These are phyloP conservation scores for Aureobasidium mangrovei DNA, from an alignment of 2,329 filamentous ascomycete species.

Conservation along the genomic window DNA sequence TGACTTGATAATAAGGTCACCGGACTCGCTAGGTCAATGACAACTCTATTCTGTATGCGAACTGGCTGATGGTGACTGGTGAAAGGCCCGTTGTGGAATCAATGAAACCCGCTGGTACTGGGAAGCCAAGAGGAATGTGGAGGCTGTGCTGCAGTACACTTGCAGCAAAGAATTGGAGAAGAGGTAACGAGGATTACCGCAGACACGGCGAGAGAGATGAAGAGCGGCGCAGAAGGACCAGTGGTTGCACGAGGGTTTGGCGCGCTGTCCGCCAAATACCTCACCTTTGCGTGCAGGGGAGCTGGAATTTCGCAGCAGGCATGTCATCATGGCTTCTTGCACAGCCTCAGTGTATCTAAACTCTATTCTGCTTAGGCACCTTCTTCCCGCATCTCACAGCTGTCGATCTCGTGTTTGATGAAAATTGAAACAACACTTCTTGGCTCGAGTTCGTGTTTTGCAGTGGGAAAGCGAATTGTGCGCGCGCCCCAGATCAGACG, in stretches of 20 bases:
- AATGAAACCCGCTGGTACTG: constrained; percentile 13
- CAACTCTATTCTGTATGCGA: constrained; percentile 7
- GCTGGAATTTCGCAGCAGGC: not conserved
- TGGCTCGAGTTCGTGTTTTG: not conserved
- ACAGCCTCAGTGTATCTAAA: not conserved
- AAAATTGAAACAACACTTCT: constrained; percentile 1
- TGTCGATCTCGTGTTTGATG: not conserved
- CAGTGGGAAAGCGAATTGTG: not conserved
- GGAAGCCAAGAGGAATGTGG: constrained; percentile 10
- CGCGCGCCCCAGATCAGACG: no score
- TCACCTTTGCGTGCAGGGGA: not conserved
- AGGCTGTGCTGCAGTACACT: constrained; percentile 5
- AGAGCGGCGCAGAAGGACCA: constrained; percentile 7
- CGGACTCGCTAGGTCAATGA: not conserved
- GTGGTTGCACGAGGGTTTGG: not conserved
- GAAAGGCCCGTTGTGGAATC: constrained; percentile 10
- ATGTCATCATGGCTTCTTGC: constrained; percentile 4
- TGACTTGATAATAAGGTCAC: constrained; percentile 1
- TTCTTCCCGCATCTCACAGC: not conserved
- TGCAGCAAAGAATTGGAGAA: not conserved
- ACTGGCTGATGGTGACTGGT: not conserved
- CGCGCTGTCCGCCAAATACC: not conserved
- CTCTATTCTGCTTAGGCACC: constrained; percentile 2
- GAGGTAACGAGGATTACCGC: not conserved
- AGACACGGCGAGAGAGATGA: not conserved